A percentile compares a stretch with the other conserved stretches of the same genome.
These are phyloP conservation scores for Immersiella caudata DNA, from an alignment of 495 filamentous ascomycete species.

Conservation along the genomic window DNA sequence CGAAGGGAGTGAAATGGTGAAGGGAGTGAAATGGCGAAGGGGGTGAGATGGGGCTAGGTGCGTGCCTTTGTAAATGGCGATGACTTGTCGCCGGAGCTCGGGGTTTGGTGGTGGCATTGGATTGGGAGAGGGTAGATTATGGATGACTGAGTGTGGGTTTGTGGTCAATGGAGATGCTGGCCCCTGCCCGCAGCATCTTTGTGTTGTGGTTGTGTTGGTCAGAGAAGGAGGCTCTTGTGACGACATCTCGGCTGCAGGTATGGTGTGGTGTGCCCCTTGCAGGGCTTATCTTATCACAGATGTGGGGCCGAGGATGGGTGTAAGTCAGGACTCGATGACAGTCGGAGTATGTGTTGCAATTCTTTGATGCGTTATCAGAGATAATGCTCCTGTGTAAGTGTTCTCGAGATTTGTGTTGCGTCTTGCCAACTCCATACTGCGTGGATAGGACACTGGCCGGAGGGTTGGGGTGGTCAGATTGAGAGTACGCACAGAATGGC, in stretches of 20 bases:
- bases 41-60: not conserved
- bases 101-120: conserved; percentile 42
- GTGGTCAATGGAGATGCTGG: not conserved
- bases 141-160: not conserved
- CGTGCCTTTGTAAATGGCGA: conserved; percentile 83
- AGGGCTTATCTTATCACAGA: conserved; percentile 6
- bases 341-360: not conserved
- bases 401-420: too few relatives aligned
- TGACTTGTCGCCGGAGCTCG: conserved; percentile 75
- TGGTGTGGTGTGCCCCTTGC: not conserved
- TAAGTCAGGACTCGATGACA: not conserved
- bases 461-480: too few relatives aligned
- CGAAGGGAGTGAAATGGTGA: not conserved
- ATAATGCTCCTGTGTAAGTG: too few relatives aligned
- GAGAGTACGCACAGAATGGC: too few relatives aligned
- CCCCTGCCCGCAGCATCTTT: not conserved
- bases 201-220: conserved; percentile 5
- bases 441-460: too few relatives aligned
- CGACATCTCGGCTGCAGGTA: conserved; percentile 2
- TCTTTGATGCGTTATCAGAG: too few relatives aligned
- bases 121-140: not conserved
- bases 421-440: too few relatives aligned
- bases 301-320: not conserved
- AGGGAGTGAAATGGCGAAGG: not conserved
- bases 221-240: not conserved